phyloP scores from a whole-genome alignment of 2,329 filamentous ascomycete species.

The Aspergillus ustus region DNA sequence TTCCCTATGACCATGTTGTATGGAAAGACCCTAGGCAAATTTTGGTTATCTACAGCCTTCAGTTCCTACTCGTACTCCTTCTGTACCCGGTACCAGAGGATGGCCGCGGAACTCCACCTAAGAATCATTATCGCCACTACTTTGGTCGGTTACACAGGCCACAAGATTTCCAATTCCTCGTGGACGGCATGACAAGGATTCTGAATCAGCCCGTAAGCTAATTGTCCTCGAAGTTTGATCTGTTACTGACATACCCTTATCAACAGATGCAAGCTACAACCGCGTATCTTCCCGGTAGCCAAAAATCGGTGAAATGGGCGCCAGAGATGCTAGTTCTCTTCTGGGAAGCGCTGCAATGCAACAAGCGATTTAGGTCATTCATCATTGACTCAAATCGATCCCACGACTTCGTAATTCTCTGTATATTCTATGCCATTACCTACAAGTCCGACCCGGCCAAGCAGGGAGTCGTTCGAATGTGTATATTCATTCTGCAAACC shows the following conservation, averaged over 20 bases:
- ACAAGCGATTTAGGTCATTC: slow-evolving; percentile 94
- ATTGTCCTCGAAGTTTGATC: neutral
- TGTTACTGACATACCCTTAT: slow-evolving; percentile 19
- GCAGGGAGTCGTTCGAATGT: slow-evolving; percentile 94
- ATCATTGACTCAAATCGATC: slow-evolving; percentile 94
- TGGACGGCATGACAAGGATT: slow-evolving; percentile 90
- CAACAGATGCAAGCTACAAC: slow-evolving; percentile 75
- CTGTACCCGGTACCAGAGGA: slow-evolving; percentile 87
- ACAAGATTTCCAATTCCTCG: slow-evolving; percentile 96
- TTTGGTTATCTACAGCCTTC: slow-evolving; percentile 87
- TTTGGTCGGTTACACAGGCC: slow-evolving; percentile 87
- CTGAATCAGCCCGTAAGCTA: slow-evolving; percentile 75
- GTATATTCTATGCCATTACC: slow-evolving; percentile 91
- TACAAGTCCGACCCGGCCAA: slow-evolving; percentile 84
- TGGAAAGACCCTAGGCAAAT: slow-evolving; percentile 90
- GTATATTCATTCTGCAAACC: slow-evolving; percentile 94
- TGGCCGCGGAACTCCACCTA: slow-evolving; percentile 66
- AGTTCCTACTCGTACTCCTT: slow-evolving; percentile 83
- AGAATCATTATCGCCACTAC: slow-evolving; percentile 94
- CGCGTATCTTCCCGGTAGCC: slow-evolving; percentile 85
- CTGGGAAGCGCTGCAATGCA: slow-evolving; percentile 96
- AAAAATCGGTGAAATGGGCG: slow-evolving; percentile 80
- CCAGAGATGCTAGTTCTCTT: slow-evolving; percentile 97
- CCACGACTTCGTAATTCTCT: slow-evolving; percentile 88
- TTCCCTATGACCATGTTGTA: slow-evolving; percentile 90